Evolutionary conservation across 805 yeast species (phyloP), one percentile per base, ranked within the genome.

Genomic region (Pichia thaimueangensis): DNA sequence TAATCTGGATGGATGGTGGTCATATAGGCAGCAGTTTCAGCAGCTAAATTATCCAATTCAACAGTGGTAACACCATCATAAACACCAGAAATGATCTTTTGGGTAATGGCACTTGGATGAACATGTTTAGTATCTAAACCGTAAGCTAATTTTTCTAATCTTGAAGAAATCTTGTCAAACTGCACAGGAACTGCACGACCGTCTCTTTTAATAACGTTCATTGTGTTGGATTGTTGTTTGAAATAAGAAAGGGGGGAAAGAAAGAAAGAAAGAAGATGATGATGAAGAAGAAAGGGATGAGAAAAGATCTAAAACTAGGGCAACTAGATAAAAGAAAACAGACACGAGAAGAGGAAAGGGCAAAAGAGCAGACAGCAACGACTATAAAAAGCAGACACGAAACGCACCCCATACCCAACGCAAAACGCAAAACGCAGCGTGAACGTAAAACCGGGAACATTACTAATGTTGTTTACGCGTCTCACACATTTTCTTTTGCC

Each of bases 1-100:
- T 91, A 89, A 67, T 93, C 97, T n/a, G 97, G 97, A 64, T 91
- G 97, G 49, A 86, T 77, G 11, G 97, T 91, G 45, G 97, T 88
- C 96, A 93, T 86, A 60, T 83, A 85, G 33, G 97, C 97, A 45
- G 96, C 95, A 29, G 96, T 88, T 67, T 93, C 98, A 34, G 97
- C 97, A 37, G 97, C 67, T 40, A 82, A 64, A 56, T 80, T 79
- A 54, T 80, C 88, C 47, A 84, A 69, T 63, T 93, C 97, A 47
- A 83, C 76, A 42, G 97, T 93, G 57, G 91, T 88, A 41, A 93
- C 98, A 57, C 97, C 97, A 58, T 87, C 94, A 64, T 91, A 93
- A 43, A 93, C 96, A 62, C 98, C 98, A 12, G 93, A 77, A 49
- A 88, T 89, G 55, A 91, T 94, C 60, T 95, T 77, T 65, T 93